These are phyloP conservation scores for Gleditsia sinensis DNA, from an alignment of 306 rosid genomes.

Conservation along the genomic window DNA sequence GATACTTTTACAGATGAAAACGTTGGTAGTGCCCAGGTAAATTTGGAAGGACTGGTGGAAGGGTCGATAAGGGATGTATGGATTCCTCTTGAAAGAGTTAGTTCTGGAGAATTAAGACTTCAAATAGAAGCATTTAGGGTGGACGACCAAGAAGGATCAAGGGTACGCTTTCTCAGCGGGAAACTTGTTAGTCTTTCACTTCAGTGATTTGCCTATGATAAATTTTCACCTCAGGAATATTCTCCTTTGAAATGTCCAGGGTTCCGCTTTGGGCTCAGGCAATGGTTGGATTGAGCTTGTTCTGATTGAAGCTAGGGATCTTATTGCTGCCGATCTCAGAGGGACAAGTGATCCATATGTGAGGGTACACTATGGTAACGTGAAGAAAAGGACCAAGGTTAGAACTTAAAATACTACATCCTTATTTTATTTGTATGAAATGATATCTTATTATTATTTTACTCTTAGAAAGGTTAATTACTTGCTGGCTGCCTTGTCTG, in stretches of 20 bases:
- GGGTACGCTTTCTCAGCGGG: constrained; percentile 52
- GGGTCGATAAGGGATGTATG: constrained; percentile 79
- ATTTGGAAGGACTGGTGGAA: constrained; percentile 86
- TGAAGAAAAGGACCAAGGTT: constrained; percentile 94
- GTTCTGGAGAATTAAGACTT: constrained; percentile 91
- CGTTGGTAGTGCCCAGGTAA: constrained; percentile 89
- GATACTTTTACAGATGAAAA: constrained; percentile 80
- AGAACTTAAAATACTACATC: constrained; percentile 30
- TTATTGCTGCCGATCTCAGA: constrained; percentile 92
- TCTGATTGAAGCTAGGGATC: constrained; percentile 87
- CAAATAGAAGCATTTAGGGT: constrained; percentile 70
- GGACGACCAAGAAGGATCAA: constrained; percentile 75
- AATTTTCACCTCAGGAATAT: constrained; percentile 8
- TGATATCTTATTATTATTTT: constrained; percentile 5
- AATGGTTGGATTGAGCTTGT: constrained; percentile 90
- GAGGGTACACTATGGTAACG: constrained; percentile 80
- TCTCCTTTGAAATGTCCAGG: constrained; percentile 50
- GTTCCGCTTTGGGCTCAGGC: constrained; percentile 42
- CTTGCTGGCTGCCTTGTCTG: constrained; percentile 31
- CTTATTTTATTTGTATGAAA: constrained; percentile 23
- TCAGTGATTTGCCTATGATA: too few relatives aligned
- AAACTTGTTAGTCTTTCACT: constrained; percentile 27
- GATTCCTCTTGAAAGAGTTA: constrained; percentile 92
- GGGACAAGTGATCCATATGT: constrained; percentile 99
- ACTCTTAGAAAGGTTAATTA: not conserved